Conservation (phyloP, 805 yeast species). For the Candida odintsovae region DNA sequence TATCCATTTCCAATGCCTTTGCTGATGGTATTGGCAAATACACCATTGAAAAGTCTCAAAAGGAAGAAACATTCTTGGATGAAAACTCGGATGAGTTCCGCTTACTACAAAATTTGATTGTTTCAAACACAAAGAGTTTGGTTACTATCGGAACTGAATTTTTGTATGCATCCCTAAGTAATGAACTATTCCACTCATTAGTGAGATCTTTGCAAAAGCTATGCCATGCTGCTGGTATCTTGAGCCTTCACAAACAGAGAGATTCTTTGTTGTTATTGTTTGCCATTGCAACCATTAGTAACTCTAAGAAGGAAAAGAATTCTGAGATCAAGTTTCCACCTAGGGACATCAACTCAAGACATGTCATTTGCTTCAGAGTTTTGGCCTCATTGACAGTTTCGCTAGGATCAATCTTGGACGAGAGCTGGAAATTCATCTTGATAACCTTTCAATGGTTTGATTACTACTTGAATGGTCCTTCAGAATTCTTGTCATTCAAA, state of each 20-base stretch:
- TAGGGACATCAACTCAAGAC: conserved; percentile 55
- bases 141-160: conserved; percentile 43
- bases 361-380: conserved; percentile 73
- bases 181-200: conserved; percentile 58
- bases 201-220: conserved; percentile 74
- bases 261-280: conserved; percentile 50
- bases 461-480: conserved; percentile 60
- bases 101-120: conserved; percentile 24
- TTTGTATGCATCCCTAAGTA: conserved; percentile 62
- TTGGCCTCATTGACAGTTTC: conserved; percentile 71
- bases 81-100: conserved; percentile 7
- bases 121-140: conserved; percentile 33
- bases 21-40: conserved; percentile 65
- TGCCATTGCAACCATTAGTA: conserved; percentile 38
- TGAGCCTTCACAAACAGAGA: conserved; percentile 51
- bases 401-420: conserved; percentile 65
- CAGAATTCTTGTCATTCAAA: conserved; percentile 30
- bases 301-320: conserved; percentile 24
- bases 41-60: conserved; percentile 36
- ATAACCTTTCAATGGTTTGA: conserved; percentile 76
- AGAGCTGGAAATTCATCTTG: conserved; percentile 60
- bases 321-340: conserved; percentile 24
- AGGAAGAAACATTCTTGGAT: conserved; percentile 10
- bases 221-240: conserved; percentile 75
- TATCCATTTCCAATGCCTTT: conserved; percentile 44